These are phyloP conservation scores for Cochlearia excelsa DNA, from an alignment of 345 rosid genomes.

Conservation along the genomic window DNA sequence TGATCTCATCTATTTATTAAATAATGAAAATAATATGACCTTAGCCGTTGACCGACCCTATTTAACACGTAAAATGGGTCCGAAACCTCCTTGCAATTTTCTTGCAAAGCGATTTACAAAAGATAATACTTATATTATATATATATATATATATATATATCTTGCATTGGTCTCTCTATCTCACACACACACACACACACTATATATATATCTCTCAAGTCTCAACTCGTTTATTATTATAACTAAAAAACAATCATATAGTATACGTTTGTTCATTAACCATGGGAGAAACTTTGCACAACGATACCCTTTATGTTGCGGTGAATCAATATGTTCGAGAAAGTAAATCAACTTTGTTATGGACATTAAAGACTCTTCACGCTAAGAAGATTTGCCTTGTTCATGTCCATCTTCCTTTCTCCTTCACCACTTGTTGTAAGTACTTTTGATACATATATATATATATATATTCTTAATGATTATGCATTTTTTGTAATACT, in stretches of 20 bases:
- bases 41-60: conserved; percentile 8
- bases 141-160: not conserved
- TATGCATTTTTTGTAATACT: too few species aligned
- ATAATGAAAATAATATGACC: conserved; percentile 23
- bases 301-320: conserved; percentile 51
- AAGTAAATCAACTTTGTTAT: conserved; percentile 44
- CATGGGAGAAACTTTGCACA: conserved; percentile 25
- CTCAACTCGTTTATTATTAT: not conserved
- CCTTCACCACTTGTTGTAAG: conserved; percentile 33
- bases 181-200: not conserved
- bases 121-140: too few species aligned
- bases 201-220: not conserved
- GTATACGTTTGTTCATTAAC: not conserved
- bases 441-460: not conserved
- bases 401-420: conserved; percentile 46
- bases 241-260: not conserved
- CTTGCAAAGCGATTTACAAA: not conserved
- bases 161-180: not conserved
- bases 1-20: not conserved
- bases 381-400: conserved; percentile 38
- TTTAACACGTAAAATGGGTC: conserved; percentile 19
- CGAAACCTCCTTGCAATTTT: conserved; percentile 20
- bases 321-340: conserved; percentile 47
- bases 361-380: conserved; percentile 45
- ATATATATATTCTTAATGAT: too few species aligned